A percentile compares a stretch with the other conserved stretches of the same genome.
These are phyloP conservation scores for Aspergillus tubingensis DNA, from an alignment of 2,329 filamentous ascomycete genomes.

Conservation along the genomic window DNA sequence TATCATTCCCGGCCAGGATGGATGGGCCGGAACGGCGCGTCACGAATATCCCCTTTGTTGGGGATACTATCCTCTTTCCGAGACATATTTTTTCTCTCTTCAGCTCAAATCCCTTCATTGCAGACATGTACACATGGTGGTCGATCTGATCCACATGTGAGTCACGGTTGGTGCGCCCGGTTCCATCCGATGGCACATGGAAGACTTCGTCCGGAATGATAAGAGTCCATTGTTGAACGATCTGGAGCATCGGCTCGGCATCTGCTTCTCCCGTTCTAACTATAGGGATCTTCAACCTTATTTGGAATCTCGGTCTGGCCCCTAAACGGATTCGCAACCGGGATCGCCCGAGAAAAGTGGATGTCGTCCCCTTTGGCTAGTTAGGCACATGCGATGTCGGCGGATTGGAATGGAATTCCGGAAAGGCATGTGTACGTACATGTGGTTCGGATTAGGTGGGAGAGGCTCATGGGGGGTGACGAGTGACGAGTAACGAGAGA, in stretches of 20 bases:
- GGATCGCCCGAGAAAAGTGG: background rate
- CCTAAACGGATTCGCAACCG: background rate
- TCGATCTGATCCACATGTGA: background rate
- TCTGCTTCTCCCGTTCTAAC: background rate
- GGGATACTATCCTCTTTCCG: background rate
- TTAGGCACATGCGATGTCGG: background rate
- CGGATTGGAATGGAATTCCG: background rate
- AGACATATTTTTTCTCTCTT: background rate
- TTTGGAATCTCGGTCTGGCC: background rate
- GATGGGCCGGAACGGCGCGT: slow-evolving; percentile 1
- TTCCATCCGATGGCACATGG: background rate
- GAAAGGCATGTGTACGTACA: background rate
- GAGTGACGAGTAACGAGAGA: background rate
- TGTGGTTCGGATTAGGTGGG: background rate
- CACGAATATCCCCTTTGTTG: background rate
- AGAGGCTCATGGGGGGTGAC: background rate
- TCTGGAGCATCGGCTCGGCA: background rate
- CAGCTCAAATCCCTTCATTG: background rate
- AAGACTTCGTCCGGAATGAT: background rate
- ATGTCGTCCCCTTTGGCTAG: background rate
- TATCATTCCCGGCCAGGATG: slow-evolving; percentile 8
- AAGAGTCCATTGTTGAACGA: background rate
- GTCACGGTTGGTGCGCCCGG: background rate
- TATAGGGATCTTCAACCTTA: background rate
- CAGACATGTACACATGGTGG: background rate